These are phyloP conservation scores for Schoenoplectus triqueter DNA, from an alignment of 202 grass and related monocot species.

Conservation along the genomic window DNA sequence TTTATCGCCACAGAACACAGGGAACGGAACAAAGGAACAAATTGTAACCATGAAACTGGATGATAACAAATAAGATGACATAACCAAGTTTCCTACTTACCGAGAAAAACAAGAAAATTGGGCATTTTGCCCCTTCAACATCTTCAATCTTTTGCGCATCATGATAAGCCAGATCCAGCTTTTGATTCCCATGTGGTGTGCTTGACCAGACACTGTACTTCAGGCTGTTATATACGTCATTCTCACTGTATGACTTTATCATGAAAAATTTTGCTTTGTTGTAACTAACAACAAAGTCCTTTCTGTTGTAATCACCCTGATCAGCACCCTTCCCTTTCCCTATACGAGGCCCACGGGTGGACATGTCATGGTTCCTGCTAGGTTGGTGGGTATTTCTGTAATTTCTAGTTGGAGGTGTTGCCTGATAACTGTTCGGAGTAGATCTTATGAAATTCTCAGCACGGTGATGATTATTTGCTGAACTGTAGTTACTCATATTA, in stretches of 20 bases:
- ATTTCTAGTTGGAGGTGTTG: neutral
- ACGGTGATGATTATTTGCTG: conserved; percentile 8
- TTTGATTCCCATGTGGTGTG: conserved; percentile 67
- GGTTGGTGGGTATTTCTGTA: conserved; percentile 21
- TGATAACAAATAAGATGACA: conserved; percentile 34
- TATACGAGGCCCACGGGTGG: conserved; percentile 28
- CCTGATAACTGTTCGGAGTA: neutral
- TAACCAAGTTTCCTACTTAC: conserved; percentile 54
- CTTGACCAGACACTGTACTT: conserved; percentile 88
- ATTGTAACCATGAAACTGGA: conserved; percentile 5
- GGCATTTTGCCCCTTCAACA: conserved; percentile 50
- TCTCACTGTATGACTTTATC: conserved; percentile 86
- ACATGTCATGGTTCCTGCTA: neutral
- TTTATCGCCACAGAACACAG: conserved; percentile 12
- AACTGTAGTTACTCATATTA: conserved; percentile 15
- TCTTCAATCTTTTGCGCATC: conserved; percentile 43
- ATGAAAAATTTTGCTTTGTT: conserved; percentile 79
- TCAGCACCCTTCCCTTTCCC: conserved; percentile 29
- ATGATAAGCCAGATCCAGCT: conserved; percentile 60
- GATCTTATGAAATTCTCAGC: conserved; percentile 16
- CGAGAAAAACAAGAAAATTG: conserved; percentile 80
- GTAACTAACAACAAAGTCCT: conserved; percentile 64
- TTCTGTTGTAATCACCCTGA: conserved; percentile 62
- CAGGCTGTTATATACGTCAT: conserved; percentile 76
- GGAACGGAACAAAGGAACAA: neutral